Evolutionary conservation across 2,329 filamentous ascomycete species (phyloP), one percentile per base, ranked within the genome.

Genomic region (Penicillium sp.): DNA sequence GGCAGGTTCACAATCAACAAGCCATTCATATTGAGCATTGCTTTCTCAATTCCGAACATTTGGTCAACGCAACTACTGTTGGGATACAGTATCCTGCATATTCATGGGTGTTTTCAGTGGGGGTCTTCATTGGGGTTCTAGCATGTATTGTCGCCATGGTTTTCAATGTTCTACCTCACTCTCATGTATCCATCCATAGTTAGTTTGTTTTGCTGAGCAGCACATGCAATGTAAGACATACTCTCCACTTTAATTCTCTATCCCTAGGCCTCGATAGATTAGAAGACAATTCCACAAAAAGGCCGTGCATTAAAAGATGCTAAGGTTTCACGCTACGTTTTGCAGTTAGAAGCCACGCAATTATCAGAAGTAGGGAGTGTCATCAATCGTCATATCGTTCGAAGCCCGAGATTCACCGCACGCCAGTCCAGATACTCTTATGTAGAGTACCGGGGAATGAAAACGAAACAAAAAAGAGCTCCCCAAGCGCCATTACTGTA

Each of bases 361-460:
- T 35, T 23, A 32, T 40, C 18, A 57, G 46, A 47, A 51, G 21
- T 38, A 46, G 29, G 39, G 48, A 56, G 35, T 50, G 49, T 64
- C 63, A 56, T 58, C 55, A 46, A 56, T 63, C 62, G 60, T 65
- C 42, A 65, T 18, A 42, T 63, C 62, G 45, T 65, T 46, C 32
- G 40, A 40, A 51, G 5, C 35, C 37, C 41, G 13, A 46, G 3
- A 35, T 31, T 32, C 18, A 37, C 29, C 12, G 18, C 29, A 54
- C 57, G n/a, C 52, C 53, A 52, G 35, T n/a, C n/a, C 38, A 48
- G 29, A 23, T 32, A n/a, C 41, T 45, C 37, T 37, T 34, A 16
- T 7, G 6, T 25, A 25, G 15, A 35, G 40, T 27, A 23, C 13
- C 9, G 8, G 29, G 18, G 15, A 29, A 38, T 15, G 18, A 32